Base-by-base conservation (phyloP, 257 asterid genomes). In the Scutellaria minor region DNA sequence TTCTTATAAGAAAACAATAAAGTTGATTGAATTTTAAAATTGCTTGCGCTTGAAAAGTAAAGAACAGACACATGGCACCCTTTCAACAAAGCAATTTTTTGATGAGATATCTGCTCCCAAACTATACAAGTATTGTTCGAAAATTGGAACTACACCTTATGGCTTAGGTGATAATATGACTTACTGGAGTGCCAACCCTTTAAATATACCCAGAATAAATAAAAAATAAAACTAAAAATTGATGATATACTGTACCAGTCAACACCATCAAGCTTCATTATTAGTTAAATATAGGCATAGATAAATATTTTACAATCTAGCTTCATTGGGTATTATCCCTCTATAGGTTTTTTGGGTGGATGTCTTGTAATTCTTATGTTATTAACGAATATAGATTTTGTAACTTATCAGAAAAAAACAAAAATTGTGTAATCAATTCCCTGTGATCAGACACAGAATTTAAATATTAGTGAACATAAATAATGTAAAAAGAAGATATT, bases 231-330 rank as follows among this genome's bases (percentile, higher is more conserved):
- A 56, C 48, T 40, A n/a, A 1, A 52, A 13, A 48, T 55, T 48
- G 59, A 35, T 20, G 62, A 44, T 61, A 39, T 51, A 48, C 42
- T 27, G 44, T 51, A 63, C 42, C 45, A 62, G 52, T 72, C 64
- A 66, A 40, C 57, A 63, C 61, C 73, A 27, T 71, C 72, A 31
- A 50, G 56, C 63, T 42, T 70, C 72, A 31, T 41, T 45, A 63
- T 37, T 47, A 20, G 45, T 39, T 60, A 9, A 31, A 56, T 18
- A 46, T 71, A 27, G 54, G 48, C 46, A 66, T 41, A 46, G 51
- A 65, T 18, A 39, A 2, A 58, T 10, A 24, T 31, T 31, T 18
- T 31, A 31, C 37, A 31, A 31, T 31, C 37, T 31, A 31, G 37
- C 37, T 31, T 31, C 37, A 31, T 4, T 31, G 37, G 2, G 37